phyloP scores from a whole-genome alignment of 2,329 filamentous ascomycete species.

The Colletotrichum lentis region DNA sequence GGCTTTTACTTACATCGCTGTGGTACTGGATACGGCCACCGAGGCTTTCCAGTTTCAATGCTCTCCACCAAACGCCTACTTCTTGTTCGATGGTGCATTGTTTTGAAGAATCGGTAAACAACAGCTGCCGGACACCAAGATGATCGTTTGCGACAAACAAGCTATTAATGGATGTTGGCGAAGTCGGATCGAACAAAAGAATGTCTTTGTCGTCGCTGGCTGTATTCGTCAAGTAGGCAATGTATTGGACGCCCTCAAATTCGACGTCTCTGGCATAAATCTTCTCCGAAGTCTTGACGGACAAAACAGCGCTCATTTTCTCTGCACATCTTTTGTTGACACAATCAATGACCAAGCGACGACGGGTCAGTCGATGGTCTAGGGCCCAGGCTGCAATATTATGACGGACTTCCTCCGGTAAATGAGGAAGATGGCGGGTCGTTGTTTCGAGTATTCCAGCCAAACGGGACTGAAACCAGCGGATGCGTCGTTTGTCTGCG shows the following conservation, averaged over 20 bases:
- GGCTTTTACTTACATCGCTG: not conserved
- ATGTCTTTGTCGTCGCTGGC: not conserved
- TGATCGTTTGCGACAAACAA: slow-evolving; percentile 14
- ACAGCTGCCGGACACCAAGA: slow-evolving; percentile 11
- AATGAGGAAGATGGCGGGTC: too few relatives aligned
- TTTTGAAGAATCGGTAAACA: slow-evolving; percentile 6
- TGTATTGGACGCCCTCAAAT: slow-evolving; percentile 23
- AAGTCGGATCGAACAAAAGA: slow-evolving; percentile 15
- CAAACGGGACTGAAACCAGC: too few relatives aligned
- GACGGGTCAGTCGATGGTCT: too few relatives aligned
- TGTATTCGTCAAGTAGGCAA: slow-evolving; percentile 13
- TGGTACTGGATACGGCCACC: not conserved
- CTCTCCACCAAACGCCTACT: slow-evolving; percentile 9
- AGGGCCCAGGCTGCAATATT: too few relatives aligned
- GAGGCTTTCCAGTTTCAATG: slow-evolving; percentile 8
- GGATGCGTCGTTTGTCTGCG: too few relatives aligned
- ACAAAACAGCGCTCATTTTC: too few relatives aligned
- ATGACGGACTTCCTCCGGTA: too few relatives aligned
- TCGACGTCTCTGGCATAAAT: slow-evolving; percentile 12
- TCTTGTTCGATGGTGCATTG: not conserved
- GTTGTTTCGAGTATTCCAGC: too few relatives aligned
- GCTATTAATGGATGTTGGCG: not conserved
- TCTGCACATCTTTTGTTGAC: too few relatives aligned
- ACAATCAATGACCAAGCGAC: too few relatives aligned
- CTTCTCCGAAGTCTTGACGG: not conserved